Evolutionary conservation across 495 filamentous ascomycete genomes (phyloP).

Genomic region (Oleoguttula mirabilis): DNA sequence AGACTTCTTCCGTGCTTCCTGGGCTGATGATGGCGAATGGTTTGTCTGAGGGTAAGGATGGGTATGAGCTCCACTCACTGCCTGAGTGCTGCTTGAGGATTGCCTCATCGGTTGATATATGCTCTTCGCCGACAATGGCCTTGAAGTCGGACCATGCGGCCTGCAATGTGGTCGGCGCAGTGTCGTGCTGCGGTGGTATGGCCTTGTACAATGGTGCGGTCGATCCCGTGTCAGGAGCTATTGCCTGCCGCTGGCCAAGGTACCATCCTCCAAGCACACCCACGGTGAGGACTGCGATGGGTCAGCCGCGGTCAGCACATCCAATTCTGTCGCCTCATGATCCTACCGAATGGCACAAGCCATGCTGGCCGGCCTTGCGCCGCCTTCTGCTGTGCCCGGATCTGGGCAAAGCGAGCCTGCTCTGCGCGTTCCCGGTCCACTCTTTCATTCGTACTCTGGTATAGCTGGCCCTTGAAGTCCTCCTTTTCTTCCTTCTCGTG

Average conservation of each 20-base stretch:
- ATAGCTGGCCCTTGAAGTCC: constrained; percentile 77
- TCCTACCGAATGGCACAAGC: constrained; percentile 11
- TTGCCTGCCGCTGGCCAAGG: constrained; percentile 50
- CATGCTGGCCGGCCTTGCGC: constrained; percentile 5
- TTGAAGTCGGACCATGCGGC: constrained; percentile 90
- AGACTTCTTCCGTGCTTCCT: constrained; percentile 35
- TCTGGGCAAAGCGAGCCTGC: constrained; percentile 49
- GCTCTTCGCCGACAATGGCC: constrained; percentile 66
- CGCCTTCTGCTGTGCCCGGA: constrained; percentile 41
- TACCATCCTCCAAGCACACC: constrained; percentile 56
- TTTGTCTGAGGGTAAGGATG: constrained; percentile 22
- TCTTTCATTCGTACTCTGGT: constrained; percentile 67
- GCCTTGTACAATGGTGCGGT: constrained; percentile 56
- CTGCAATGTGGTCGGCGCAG: constrained; percentile 63
- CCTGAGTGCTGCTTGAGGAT: constrained; percentile 64
- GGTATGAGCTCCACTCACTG: constrained; percentile 83
- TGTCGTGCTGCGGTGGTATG: constrained; percentile 54
- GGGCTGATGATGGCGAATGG: constrained; percentile 31
- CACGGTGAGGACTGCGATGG: constrained; percentile 40
- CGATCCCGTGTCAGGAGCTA: constrained; percentile 51
- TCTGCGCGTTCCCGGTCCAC: constrained; percentile 62
- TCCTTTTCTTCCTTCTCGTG: constrained; percentile 17
- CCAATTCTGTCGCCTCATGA: background rate
- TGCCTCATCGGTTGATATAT: constrained; percentile 61
- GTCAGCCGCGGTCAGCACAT: background rate